These are phyloP conservation scores for Claviceps citrina DNA, from an alignment of 2,329 filamentous ascomycete species.

Conservation along the genomic window DNA sequence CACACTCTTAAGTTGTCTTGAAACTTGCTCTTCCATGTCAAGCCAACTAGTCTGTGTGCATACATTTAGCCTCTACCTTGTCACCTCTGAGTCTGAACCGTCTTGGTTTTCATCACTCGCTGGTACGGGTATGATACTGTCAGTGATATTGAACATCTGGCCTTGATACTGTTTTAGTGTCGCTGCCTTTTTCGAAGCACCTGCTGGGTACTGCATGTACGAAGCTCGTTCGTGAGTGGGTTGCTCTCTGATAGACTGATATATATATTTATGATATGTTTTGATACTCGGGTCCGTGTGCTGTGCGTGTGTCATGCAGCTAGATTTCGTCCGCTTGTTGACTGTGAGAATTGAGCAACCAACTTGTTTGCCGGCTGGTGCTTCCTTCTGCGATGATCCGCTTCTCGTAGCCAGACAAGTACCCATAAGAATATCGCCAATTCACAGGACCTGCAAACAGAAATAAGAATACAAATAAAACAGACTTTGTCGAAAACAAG, in stretches of 20 bases:
- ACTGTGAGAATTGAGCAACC: no score
- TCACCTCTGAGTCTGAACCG: constrained; percentile 28
- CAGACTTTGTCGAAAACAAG: no score
- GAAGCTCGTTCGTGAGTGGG: constrained; percentile 14
- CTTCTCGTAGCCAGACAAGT: no score
- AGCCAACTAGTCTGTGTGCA: constrained; percentile 97
- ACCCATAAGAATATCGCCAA: no score
- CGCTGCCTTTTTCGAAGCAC: constrained; percentile 16
- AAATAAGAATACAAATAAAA: no score
- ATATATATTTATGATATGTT: no score
- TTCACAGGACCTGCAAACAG: no score
- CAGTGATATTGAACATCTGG: constrained; percentile 12
- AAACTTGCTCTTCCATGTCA: constrained; percentile 54
- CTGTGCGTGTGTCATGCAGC: no score
- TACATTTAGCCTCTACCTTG: constrained; percentile 43
- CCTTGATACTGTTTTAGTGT: constrained; percentile 16
- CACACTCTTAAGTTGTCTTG: constrained; percentile 97
- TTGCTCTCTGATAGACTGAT: constrained; percentile 14
- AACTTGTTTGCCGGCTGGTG: no score
- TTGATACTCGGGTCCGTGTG: no score
- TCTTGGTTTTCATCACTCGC: constrained; percentile 30
- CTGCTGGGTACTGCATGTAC: constrained; percentile 21
- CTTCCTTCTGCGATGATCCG: no score
- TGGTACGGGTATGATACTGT: constrained; percentile 17
- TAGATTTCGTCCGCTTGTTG: no score